Evolutionary conservation across 176 grass and related monocot species (phyloP).

Genomic region (Areca catechu): DNA sequence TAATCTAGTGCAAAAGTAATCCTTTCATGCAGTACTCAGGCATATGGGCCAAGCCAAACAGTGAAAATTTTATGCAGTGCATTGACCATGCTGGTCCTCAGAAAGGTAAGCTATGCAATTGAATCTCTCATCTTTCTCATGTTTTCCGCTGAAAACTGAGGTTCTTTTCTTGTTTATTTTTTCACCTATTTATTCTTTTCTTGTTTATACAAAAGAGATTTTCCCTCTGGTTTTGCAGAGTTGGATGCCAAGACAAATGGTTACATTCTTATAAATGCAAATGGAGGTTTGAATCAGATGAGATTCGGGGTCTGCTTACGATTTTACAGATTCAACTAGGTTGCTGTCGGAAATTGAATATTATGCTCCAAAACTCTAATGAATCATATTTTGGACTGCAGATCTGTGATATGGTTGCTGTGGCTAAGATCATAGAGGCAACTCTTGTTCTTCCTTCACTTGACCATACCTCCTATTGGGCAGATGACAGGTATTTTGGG

Average conservation of each 20-base stretch:
- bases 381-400: constrained; percentile 35
- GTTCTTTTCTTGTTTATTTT: constrained; percentile 10
- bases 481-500: constrained; percentile 64
- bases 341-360: not conserved
- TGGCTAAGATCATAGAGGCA: constrained; percentile 94
- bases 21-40: constrained; percentile 42
- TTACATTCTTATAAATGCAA: constrained; percentile 94
- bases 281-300: constrained; percentile 99
- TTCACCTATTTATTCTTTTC: constrained; percentile 12
- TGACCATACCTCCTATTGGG: constrained; percentile 98
- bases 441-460: constrained; percentile 91
- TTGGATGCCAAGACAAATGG: constrained; percentile 69
- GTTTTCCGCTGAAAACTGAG: not conserved
- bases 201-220: not conserved
- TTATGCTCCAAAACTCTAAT: constrained; percentile 15
- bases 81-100: constrained; percentile 54
- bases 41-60: constrained; percentile 70
- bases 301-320: constrained; percentile 93
- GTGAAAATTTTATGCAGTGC: constrained; percentile 65
- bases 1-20: constrained; percentile 18
- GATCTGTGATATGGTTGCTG: constrained; percentile 99
- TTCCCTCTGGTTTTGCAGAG: constrained; percentile 41
- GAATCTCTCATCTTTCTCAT: not conserved
- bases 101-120: constrained; percentile 46
- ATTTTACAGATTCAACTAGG: constrained; percentile 21